Evolutionary conservation across 2,329 filamentous ascomycete species (phyloP).

Genomic region (Aspergillus oerlinghausenensis): DNA sequence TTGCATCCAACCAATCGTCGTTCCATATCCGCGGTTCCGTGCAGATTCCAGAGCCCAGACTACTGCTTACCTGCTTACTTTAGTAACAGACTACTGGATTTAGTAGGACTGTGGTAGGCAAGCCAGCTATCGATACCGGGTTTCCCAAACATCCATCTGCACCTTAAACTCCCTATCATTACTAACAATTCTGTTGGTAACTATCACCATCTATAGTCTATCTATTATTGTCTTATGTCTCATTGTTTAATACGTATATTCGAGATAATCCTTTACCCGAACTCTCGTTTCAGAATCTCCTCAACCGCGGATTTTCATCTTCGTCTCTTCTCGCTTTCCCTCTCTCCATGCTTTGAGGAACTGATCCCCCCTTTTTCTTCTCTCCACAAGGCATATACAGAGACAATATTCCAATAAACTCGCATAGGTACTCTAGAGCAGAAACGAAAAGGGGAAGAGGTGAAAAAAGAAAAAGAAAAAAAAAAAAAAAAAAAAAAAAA

Average conservation of each 20-base stretch:
- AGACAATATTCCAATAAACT: neutral
- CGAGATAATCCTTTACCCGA: neutral
- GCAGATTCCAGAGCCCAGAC: conserved; percentile 3
- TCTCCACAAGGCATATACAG: neutral
- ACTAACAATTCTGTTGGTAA: neutral
- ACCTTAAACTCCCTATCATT: neutral
- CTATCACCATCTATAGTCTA: neutral
- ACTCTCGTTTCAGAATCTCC: neutral
- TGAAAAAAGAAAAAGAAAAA: neutral
- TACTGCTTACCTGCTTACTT: neutral
- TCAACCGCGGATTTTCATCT: neutral
- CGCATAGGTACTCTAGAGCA: neutral
- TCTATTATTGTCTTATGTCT: neutral
- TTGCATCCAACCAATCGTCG: neutral
- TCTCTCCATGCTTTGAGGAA: neutral
- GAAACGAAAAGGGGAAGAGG: neutral
- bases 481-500: neutral
- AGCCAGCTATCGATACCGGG: neutral
- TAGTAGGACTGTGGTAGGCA: neutral
- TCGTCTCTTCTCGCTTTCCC: neutral
- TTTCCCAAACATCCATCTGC: neutral
- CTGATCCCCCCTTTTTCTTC: neutral
- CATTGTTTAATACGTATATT: neutral
- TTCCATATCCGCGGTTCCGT: conserved; percentile 1
- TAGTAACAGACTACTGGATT: neutral